Evolutionary conservation across 768 basidiomycete species (phyloP), one percentile per base, ranked within the genome.

Genomic region (Ramaria sp.): DNA sequence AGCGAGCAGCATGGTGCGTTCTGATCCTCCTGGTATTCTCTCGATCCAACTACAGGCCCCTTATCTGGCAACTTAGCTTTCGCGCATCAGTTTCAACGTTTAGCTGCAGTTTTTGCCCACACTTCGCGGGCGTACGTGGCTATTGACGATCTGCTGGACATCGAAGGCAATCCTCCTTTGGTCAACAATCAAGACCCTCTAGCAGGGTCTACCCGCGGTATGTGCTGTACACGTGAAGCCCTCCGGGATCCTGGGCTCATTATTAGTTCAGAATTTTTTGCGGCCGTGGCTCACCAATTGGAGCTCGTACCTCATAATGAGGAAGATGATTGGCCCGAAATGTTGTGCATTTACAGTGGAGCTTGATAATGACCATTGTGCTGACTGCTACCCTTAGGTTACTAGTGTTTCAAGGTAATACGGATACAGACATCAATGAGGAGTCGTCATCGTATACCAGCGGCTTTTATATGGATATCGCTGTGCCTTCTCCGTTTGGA

Each of bases 371-470:
- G 13, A 3, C 10, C 18, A 32, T 16, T 36, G 28, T 18, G 16
- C 32, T 47, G 8, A 38, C 41, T 20, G 3, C 32, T 34, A 16
- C 34, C 1, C 42, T 18, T 25, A 55, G 53, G 9, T 22, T 55
- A 18, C 28, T 55, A 10, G 5, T 30, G 6, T 55, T 55, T 47
- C 43, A 55, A 55, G 53, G 53, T 16, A 48, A 44, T 20, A 27
- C 30, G 18, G 42, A 55, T 24, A 28, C 32, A 15, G 51, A 42
- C 18, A 20, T 25, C 9, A 37, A 48, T n/a, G 44, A 37, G 28
- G 13, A 18, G 6, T 50, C 48, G 28, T 50, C 48, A 15, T 34
- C 48, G 2, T 50, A 50, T 50, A 13, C 48, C 5, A 50, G 48
- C 24, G 48, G 30, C 24, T 30, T n/a, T 16, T 25, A 55, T 48